Base-by-base conservation (phyloP, 2,329 filamentous ascomycete genomes). In the Aciculosporium take region DNA sequence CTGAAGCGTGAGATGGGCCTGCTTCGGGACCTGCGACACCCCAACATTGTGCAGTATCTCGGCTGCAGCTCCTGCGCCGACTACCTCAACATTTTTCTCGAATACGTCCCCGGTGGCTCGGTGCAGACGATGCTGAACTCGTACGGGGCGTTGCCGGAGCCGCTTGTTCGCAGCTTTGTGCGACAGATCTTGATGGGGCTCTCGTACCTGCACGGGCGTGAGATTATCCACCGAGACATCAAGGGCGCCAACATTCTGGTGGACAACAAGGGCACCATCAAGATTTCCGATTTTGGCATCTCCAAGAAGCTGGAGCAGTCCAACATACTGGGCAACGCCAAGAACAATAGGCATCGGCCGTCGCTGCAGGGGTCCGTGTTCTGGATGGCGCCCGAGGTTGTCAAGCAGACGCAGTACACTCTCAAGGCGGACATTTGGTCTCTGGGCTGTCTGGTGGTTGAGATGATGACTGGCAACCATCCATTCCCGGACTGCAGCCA, bases 351-450 rank as follows among this genome's bases (percentile, higher is more conserved):
- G 58, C 71, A 82, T 54, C 69, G 78, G 5, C 77, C 79, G 3
- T 96, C 89, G 1, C 74, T 98, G 3, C 91, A 98, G 61, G 91
- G 91, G 12, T 95, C 87, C 21, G 91, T 98, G 40, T 98, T 95
- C 66, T 98, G 91, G 91, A 98, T 98, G 91, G 91, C 91, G 1
- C 91, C 91, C 7, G 91, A 98, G 66, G 91, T 98, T 17, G 91
- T 98, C 47, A 91, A 91, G 55, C 91, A 96, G 64, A 96, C 89
- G 3, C 88, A 87, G 5, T 95, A 98, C 65, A 96, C 89, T 5
- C 86, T 89, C 64, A 96, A 96, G 66, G 91, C 91, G 12, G 91
- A 98, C 56, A 98, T 98, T 52, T 98, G 91, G 91, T 94, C 86
- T 35, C 74, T 98, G 20, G 91, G 91, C 27, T 98, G 91, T 59